phyloP scores from a whole-genome alignment of 2,329 filamentous ascomycete species.

The Aureobasidium sp. region DNA sequence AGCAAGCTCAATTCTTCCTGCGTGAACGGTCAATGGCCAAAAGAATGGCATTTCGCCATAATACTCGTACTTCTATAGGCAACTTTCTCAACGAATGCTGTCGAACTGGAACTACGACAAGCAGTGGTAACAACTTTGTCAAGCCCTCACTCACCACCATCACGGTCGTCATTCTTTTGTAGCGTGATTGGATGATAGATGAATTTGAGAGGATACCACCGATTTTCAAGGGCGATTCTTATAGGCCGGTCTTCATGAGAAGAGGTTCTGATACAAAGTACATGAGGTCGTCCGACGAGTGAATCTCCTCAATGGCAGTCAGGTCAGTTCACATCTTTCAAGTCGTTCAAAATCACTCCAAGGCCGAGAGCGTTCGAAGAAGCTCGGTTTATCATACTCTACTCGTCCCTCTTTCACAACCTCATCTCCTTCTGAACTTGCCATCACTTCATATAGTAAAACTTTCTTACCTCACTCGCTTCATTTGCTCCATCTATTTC shows the following conservation, averaged over 20 bases:
- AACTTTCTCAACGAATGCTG: background rate
- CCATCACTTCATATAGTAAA: too few species aligned
- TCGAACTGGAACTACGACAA: background rate
- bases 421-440: too few species aligned
- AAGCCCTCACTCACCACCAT: too few species aligned
- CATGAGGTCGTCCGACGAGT: background rate
- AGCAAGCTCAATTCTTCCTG: background rate
- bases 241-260: too few species aligned
- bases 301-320: background rate
- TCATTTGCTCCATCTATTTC: background rate
- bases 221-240: too few species aligned
- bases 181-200: too few species aligned
- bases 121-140: background rate
- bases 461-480: background rate
- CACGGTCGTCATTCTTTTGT: too few species aligned
- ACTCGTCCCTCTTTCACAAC: too few species aligned
- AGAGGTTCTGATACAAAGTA: too few species aligned
- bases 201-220: too few species aligned
- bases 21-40: background rate
- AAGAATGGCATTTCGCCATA: background rate
- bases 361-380: background rate
- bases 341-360: too few species aligned
- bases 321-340: background rate
- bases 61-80: background rate
- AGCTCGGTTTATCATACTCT: background rate